These are phyloP conservation scores for Trichophyton equinum DNA, from an alignment of 2,329 filamentous ascomycete genomes.

Conservation along the genomic window DNA sequence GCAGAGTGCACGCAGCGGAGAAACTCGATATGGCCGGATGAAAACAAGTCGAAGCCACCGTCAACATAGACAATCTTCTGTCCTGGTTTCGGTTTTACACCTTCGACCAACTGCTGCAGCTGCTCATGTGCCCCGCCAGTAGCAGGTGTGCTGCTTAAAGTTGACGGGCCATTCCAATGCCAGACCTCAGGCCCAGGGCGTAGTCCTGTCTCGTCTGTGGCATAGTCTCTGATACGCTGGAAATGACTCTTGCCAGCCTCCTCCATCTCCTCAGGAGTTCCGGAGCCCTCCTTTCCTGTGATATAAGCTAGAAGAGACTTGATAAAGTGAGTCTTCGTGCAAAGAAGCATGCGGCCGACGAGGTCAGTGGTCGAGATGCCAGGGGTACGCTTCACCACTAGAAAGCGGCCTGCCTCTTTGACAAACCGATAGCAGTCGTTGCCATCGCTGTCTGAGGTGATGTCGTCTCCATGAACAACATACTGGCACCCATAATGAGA, in stretches of 20 bases:
- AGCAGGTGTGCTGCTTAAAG: conserved; percentile 25
- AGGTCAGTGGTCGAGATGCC: conserved; percentile 95
- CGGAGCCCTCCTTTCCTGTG: conserved; percentile 58
- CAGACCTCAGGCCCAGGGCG: conserved; percentile 72
- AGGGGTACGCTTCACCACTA: conserved; percentile 90
- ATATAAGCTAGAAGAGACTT: conserved; percentile 60
- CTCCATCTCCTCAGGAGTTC: conserved; percentile 54
- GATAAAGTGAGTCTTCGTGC: conserved; percentile 90
- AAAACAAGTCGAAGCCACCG: conserved; percentile 93
- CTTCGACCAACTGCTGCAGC: conserved; percentile 57
- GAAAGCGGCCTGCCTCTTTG: conserved; percentile 85
- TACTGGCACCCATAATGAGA: conserved; percentile 90
- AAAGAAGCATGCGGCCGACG: conserved; percentile 94
- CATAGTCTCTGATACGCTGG: conserved; percentile 70
- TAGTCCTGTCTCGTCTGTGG: conserved; percentile 70
- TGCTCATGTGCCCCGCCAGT: conserved; percentile 38
- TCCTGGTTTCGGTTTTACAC: conserved; percentile 57
- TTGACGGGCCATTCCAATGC: conserved; percentile 56
- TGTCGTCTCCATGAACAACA: conserved; percentile 93
- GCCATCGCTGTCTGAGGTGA: conserved; percentile 84
- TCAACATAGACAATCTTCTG: conserved; percentile 91
- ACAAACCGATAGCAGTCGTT: conserved; percentile 98
- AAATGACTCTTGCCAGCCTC: conserved; percentile 55
- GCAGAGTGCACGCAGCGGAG: conserved; percentile 60
- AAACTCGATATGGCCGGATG: conserved; percentile 93